These are phyloP conservation scores for Thuja plicata DNA, from an alignment of 83 land plant genomes.

Conservation along the genomic window DNA sequence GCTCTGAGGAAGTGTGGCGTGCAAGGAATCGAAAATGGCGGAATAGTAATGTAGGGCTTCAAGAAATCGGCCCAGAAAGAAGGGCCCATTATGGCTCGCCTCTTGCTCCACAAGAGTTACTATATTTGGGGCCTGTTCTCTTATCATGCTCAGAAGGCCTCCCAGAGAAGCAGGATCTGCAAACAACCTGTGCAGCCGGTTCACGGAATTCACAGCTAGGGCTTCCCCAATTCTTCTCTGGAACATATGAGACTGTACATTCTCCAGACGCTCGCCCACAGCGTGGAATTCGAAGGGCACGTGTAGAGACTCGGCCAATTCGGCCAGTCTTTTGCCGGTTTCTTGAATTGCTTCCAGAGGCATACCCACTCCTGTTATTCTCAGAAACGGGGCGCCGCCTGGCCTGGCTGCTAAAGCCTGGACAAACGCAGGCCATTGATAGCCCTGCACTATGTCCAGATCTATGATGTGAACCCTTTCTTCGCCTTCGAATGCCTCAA, in stretches of 20 bases:
- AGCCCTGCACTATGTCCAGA: slow-evolving; percentile 65
- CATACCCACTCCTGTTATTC: slow-evolving; percentile 71
- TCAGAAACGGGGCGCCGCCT: slow-evolving; percentile 65
- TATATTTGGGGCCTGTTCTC: slow-evolving; percentile 50
- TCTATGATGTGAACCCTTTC: slow-evolving; percentile 72
- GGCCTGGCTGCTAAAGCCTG: slow-evolving; percentile 74
- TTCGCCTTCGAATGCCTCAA: slow-evolving; percentile 67
- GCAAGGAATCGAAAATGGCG: slow-evolving; percentile 68
- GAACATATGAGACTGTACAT: slow-evolving; percentile 44
- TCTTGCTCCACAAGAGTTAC: slow-evolving; percentile 72
- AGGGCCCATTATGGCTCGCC: slow-evolving; percentile 58
- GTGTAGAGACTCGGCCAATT: slow-evolving; percentile 55
- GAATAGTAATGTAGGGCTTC: slow-evolving; percentile 74
- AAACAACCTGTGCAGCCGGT: slow-evolving; percentile 52
- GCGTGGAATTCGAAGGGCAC: slow-evolving; percentile 70
- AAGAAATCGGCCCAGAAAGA: slow-evolving; percentile 56
- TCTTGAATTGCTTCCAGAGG: slow-evolving; percentile 33
- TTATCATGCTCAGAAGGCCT: slow-evolving; percentile 34
- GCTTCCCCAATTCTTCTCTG: slow-evolving; percentile 52
- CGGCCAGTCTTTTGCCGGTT: slow-evolving; percentile 61
- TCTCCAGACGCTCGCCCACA: slow-evolving; percentile 41
- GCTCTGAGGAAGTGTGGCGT: slow-evolving; percentile 60
- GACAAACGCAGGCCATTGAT: slow-evolving; percentile 80
- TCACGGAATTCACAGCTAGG: slow-evolving; percentile 59
- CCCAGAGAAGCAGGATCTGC: slow-evolving; percentile 19